Base-by-base conservation (phyloP, 2,329 filamentous ascomycete species). In the Diaporthe sp. region DNA sequence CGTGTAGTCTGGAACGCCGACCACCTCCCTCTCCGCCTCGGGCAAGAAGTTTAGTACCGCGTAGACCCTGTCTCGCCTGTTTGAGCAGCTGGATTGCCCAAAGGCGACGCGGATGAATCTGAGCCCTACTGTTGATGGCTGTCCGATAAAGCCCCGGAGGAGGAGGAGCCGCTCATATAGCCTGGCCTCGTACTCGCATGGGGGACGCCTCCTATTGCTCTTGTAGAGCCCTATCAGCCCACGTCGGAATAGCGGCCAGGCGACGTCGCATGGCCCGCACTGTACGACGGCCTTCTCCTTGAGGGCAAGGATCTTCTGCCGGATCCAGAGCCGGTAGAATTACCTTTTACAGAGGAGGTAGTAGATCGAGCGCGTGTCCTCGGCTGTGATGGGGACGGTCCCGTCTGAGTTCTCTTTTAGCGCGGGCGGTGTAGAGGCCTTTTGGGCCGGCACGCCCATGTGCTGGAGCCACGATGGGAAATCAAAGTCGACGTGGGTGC, bases 1-100 rank as follows among this genome's bases (percentile, higher is more conserved):
- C 15, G 35, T 42, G n/a, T 75, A 75, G 73, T 81, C 65, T 84
- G 83, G 58, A n/a, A 61, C 30, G 17, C 58, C 58, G 35, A 61
- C 15, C 2, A 61, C 3, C n/a, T 61, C 58, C n/a, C 58, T 61
- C 37, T 61, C 58, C 8, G 37, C 58, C 58, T 42, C 9, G 8
- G 58, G n/a, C n/a, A 61, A 42, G 17, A 72, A 50, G 17, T 61
- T 61, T n/a, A 72, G 13, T 4, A 72, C 44, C 9, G 70, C 44
- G 35, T 63, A 72, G 4, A 72, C 19, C 58, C 61, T 71, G 56
- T 71, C 70, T 15, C 70, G 56, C 37, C 17, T 37, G 25, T 71
- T 58, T 58, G 50, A 53, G 32, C 70, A 53, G 27, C 37, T 42
- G 15, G 56, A 39, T 44, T 65, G 39, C 9, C 56, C 25, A 30